Conservation (phyloP, 306 rosid species). For the Lagenaria siceraria region DNA sequence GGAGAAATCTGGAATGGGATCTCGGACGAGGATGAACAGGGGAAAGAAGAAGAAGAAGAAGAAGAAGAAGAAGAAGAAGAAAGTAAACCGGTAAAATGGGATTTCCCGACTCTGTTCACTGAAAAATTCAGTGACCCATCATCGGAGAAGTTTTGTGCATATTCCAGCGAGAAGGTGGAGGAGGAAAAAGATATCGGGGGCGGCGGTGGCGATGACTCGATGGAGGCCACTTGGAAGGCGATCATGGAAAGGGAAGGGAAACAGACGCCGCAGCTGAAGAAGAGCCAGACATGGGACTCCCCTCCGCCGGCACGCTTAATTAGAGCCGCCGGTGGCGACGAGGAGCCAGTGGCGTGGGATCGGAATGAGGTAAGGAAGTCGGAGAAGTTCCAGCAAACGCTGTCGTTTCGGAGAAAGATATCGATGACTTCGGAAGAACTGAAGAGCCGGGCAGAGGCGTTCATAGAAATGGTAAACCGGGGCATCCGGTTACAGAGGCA, state of each 20-base stretch:
- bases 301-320: constrained; percentile 20
- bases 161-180: background rate
- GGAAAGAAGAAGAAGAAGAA: background rate
- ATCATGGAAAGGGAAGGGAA: constrained; percentile 36
- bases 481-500: constrained; percentile 64
- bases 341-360: constrained; percentile 54
- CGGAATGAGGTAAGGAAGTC: constrained; percentile 46
- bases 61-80: constrained; percentile 11
- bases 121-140: constrained; percentile 13
- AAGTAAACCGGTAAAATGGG: background rate
- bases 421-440: constrained; percentile 66
- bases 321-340: constrained; percentile 13
- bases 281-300: constrained; percentile 37
- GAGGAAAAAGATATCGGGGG: background rate
- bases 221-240: constrained; percentile 47
- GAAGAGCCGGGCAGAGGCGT: constrained; percentile 46
- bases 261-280: constrained; percentile 20
- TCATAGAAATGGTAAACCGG: constrained; percentile 43
- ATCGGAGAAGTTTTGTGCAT: constrained; percentile 10
- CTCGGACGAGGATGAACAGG: background rate
- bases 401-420: constrained; percentile 42
- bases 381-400: constrained; percentile 51
- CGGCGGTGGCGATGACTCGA: constrained; percentile 19
- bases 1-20: background rate
- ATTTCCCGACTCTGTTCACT: constrained; percentile 1